A percentile compares a stretch with the other conserved stretches of the same genome.
phyloP scores from a whole-genome alignment of 2,329 filamentous ascomycete species.

The Amphichorda felina region DNA sequence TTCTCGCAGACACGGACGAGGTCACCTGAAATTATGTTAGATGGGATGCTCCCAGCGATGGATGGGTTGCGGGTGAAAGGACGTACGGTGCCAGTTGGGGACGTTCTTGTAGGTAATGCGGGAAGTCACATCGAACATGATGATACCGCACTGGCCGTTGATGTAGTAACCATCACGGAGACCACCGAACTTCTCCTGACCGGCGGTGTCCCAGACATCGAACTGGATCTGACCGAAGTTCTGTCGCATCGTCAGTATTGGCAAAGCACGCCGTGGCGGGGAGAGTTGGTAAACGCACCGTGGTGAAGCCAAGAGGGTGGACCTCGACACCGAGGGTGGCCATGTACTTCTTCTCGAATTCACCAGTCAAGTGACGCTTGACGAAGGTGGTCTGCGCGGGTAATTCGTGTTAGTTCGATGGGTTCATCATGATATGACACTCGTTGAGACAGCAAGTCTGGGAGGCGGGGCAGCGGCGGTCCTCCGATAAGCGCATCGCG shows the following conservation, averaged over 20 bases:
- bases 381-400: slow-evolving; percentile 85
- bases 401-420: slow-evolving; percentile 2
- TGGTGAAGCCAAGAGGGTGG: slow-evolving; percentile 94
- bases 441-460: neutral
- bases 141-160: slow-evolving; percentile 99
- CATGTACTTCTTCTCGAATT: slow-evolving; percentile 99
- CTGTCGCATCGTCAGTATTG: slow-evolving; percentile 29
- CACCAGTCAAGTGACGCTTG: slow-evolving; percentile 99
- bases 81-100: slow-evolving; percentile 99
- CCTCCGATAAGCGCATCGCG: neutral
- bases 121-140: slow-evolving; percentile 99
- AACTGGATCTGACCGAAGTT: slow-evolving; percentile 97
- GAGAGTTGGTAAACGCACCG: slow-evolving; percentile 52
- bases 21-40: slow-evolving; percentile 52
- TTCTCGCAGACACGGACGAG: slow-evolving; percentile 98
- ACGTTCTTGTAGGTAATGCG: slow-evolving; percentile 99
- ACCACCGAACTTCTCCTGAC: slow-evolving; percentile 99
- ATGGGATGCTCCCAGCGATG: neutral
- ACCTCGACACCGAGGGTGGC: slow-evolving; percentile 99
- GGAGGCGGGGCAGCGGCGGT: slow-evolving; percentile 3
- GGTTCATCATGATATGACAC: neutral
- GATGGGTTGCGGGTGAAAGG: slow-evolving; percentile 1
- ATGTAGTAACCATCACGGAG: slow-evolving; percentile 99
- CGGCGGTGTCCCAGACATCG: slow-evolving; percentile 98
- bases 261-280: slow-evolving; percentile 4